Evolutionary conservation across 257 asterid genomes (phyloP).

Genomic region (Nicotiana undulata): DNA sequence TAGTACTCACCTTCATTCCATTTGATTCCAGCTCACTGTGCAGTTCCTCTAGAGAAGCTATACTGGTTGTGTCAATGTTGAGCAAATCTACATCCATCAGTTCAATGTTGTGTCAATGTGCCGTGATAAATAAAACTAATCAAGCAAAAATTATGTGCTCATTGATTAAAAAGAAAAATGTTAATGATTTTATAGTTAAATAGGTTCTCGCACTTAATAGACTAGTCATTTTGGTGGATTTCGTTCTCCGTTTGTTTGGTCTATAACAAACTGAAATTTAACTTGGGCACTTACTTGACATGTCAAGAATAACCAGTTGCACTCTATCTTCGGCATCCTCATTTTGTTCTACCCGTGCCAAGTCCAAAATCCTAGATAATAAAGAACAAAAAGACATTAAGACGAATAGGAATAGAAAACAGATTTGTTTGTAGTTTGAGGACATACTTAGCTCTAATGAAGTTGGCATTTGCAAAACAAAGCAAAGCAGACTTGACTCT

Average conservation of each 20-base stretch:
- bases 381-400: not conserved
- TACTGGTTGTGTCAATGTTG: conserved; percentile 28
- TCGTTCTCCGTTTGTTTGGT: too few relatives aligned
- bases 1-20: conserved; percentile 26
- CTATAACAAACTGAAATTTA: not conserved
- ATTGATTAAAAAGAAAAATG: too few relatives aligned
- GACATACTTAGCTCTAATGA: conserved; percentile 18
- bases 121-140: not conserved
- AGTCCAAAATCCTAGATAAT: not conserved
- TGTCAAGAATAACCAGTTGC: conserved; percentile 24
- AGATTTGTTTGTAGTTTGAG: not conserved
- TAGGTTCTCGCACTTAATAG: too few relatives aligned
- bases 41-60: conserved; percentile 25
- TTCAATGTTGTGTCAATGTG: not conserved
- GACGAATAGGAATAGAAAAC: not conserved
- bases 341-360: conserved; percentile 9
- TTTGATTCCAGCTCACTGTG: conserved; percentile 11
- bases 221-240: too few relatives aligned
- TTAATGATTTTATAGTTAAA: too few relatives aligned
- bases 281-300: conserved; percentile 25
- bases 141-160: not conserved
- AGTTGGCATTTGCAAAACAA: conserved; percentile 34
- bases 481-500: conserved; percentile 29
- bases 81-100: conserved; percentile 19
- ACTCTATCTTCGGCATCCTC: conserved; percentile 10